Base-by-base conservation (phyloP, 208 protist genomes). In the Crithidia fasciculata region DNA sequence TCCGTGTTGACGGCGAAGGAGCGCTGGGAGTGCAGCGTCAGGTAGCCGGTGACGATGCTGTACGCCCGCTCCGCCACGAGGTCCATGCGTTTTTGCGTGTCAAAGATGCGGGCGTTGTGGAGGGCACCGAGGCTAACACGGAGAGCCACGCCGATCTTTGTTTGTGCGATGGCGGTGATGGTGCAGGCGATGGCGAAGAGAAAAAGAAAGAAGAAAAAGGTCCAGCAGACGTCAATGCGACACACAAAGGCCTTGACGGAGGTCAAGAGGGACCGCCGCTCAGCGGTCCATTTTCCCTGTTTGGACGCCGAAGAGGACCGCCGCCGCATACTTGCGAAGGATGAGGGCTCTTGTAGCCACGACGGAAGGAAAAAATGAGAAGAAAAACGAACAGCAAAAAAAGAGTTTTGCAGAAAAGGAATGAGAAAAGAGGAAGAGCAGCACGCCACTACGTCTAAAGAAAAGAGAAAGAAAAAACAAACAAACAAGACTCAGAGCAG, bases 41-140 rank as follows among this genome's bases (percentile, higher is more conserved):
- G 2, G 6, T 62, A 40, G 10, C 50, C 16, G 39, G n/a, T 37
- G 37, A 55, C 56, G 18, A 70, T 70, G 40, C 8, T 28, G 49
- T 57, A 70, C n/a, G 40, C 28, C 3, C 39, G n/a, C 6, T 62
- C 18, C 2, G 58, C 53, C 12, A 39, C 15, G 0, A 66, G 43
- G 18, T 66, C 44, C n/a, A 59, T 50, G 2, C 5, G 18, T 54
- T 63, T 64, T 0, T n/a, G 8, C n/a, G 58, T 58, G 9, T 16
- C 18, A 58, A 49, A 6, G 47, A 69, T 54, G 49, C 52, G 70
- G 15, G 44, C 47, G 39, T 55, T 60, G 52, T 75, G 61, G 41
- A 69, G 10, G 44, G 5, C 39, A 50, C 56, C 18, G 57, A 58
- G 43, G 16, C 40, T 28, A 3, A 28, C 18, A 13, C 43, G 41